These are phyloP conservation scores for Gloeopeniophorella convolvens DNA, from an alignment of 768 basidiomycete genomes.

Conservation along the genomic window DNA sequence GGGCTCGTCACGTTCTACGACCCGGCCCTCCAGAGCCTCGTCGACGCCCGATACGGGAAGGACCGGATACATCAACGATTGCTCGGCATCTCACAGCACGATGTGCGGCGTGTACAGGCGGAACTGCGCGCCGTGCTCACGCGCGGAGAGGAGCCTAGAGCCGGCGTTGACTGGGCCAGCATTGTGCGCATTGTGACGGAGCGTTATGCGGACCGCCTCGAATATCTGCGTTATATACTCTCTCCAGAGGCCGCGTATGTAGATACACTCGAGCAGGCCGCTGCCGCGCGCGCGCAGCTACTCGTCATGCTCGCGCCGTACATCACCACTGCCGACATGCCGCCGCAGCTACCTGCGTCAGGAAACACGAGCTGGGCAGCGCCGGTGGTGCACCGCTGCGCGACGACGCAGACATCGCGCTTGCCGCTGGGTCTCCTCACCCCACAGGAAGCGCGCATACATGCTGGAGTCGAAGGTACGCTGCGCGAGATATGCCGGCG, in stretches of 20 bases:
- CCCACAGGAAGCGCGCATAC: conserved; percentile 15
- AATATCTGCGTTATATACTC: conserved; percentile 34
- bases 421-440: conserved; percentile 13
- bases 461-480: conserved; percentile 13
- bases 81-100: conserved; percentile 29
- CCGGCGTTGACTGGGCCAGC: conserved; percentile 38
- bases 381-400: conserved; percentile 16
- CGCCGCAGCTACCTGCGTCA: not conserved
- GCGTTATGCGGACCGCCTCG: conserved; percentile 38
- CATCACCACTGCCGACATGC: conserved; percentile 18
- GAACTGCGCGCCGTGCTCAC: conserved; percentile 27
- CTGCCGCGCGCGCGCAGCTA: conserved; percentile 3
- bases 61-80: conserved; percentile 34
- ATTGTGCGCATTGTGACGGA: conserved; percentile 34
- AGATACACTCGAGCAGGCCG: conserved; percentile 3
- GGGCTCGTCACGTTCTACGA: conserved; percentile 41
- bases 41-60: conserved; percentile 26
- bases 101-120: conserved; percentile 23
- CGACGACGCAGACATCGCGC: conserved; percentile 15
- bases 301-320: conserved; percentile 27
- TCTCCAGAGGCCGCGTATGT: conserved; percentile 17
- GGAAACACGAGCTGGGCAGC: conserved; percentile 14
- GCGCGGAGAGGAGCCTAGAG: conserved; percentile 18
- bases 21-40: conserved; percentile 31
- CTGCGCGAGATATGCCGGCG: conserved; percentile 21